A percentile compares a stretch with the other conserved stretches of the same genome.
Evolutionary conservation across 164 flowering plant species (phyloP).

Genomic region (Vitis amurensis): DNA sequence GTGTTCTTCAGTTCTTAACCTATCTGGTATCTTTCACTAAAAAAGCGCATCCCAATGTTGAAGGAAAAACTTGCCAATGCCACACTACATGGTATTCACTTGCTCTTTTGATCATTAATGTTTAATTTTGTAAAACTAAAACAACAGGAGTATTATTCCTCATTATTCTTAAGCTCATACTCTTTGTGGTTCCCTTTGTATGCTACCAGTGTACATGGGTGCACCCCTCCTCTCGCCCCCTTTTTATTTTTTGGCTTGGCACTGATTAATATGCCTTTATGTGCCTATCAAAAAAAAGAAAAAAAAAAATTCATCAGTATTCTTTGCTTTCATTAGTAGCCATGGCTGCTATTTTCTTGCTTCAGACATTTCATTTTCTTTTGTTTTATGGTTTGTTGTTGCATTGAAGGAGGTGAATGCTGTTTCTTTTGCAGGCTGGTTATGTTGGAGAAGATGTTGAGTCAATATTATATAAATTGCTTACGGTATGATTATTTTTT

Average conservation of each 20-base stretch:
- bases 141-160: not conserved
- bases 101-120: not conserved
- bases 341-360: not conserved
- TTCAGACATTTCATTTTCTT: not conserved
- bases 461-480: slow-evolving; percentile 88
- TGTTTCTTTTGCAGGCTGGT: slow-evolving; percentile 76
- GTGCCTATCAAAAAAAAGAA: no score
- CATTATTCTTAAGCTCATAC: not conserved
- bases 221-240: not conserved
- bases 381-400: not conserved
- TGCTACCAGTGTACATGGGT: no score
- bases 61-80: not conserved
- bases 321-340: not conserved
- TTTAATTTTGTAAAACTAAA: not conserved
- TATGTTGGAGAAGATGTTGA: slow-evolving; percentile 99
- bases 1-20: not conserved
- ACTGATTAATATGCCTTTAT: no score
- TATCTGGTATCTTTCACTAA: not conserved
- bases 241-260: not conserved
- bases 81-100: not conserved
- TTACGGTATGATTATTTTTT: slow-evolving; percentile 49
- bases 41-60: not conserved
- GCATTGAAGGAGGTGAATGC: not conserved
- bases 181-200: no score
- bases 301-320: no score